Conservation (phyloP, 768 basidiomycete species). For the Leccinellum rugosiceps region DNA sequence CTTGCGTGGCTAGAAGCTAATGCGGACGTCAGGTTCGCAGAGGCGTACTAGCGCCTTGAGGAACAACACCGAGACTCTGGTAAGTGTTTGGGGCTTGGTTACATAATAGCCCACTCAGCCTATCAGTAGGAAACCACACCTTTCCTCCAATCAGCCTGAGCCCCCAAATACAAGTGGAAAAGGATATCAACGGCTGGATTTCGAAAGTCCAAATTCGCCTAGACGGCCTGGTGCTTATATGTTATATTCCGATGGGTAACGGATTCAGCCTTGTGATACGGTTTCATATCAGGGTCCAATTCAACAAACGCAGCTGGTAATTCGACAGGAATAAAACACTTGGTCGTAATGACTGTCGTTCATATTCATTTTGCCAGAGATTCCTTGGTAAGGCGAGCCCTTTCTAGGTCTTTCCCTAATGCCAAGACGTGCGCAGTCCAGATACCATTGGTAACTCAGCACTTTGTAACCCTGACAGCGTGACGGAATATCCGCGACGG, state of each 20-base stretch:
- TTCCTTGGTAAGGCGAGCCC: neutral
- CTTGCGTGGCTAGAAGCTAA: slow-evolving; percentile 85
- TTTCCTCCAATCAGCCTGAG: no score
- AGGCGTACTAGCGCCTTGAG: slow-evolving; percentile 27
- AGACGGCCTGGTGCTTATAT: neutral
- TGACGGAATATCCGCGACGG: neutral
- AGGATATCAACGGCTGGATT: neutral
- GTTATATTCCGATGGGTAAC: neutral
- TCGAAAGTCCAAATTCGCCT: neutral
- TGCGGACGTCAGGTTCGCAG: slow-evolving; percentile 88
- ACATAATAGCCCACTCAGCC: neutral
- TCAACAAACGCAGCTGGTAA: neutral
- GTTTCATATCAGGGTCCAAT: neutral
- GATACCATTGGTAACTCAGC: no score
- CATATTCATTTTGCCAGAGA: neutral
- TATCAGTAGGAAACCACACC: neutral
- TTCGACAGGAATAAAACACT: neutral
- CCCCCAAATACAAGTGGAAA: neutral
- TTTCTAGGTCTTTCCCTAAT: neutral
- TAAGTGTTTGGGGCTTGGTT: neutral
- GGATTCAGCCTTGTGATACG: no score
- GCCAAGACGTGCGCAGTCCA: neutral
- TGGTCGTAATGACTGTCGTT: neutral
- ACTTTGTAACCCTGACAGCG: no score
- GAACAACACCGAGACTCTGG: neutral